Evolutionary conservation across 192 early-diverging fungal species (phyloP).

Genomic region (Coemansia sp.): DNA sequence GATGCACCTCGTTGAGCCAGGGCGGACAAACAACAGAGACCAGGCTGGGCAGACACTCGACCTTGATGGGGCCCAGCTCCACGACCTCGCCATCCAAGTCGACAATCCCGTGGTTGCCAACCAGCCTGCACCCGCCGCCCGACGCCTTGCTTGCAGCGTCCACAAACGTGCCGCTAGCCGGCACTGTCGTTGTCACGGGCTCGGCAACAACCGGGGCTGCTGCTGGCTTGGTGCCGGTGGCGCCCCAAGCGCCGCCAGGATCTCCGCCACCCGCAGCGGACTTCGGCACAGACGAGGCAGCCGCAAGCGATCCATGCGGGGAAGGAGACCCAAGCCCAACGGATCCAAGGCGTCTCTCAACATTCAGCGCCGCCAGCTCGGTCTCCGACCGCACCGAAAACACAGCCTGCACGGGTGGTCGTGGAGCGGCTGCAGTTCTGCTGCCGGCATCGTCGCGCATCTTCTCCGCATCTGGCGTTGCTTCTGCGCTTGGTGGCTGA

Average conservation of each 20-base stretch:
- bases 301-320: background rate
- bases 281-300: constrained; percentile 3
- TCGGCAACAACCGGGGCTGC: background rate
- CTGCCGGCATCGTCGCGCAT: background rate
- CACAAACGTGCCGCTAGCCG: constrained; percentile 3
- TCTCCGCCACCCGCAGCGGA: background rate
- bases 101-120: constrained; percentile 48
- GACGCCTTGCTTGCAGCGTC: background rate
- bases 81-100: constrained; percentile 54
- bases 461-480: background rate
- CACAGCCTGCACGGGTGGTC: constrained; percentile 24
- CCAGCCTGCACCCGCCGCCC: constrained; percentile 27
- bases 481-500: background rate
- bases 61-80: constrained; percentile 51
- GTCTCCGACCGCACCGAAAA: constrained; percentile 48
- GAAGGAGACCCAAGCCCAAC: background rate
- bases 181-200: constrained; percentile 2
- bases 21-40: constrained; percentile 40
- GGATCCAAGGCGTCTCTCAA: background rate
- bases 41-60: constrained; percentile 50
- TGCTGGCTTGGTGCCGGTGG: background rate
- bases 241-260: background rate
- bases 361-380: constrained; percentile 21
- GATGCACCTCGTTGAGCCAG: constrained; percentile 42
- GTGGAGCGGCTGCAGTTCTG: constrained; percentile 4